Base-by-base conservation (phyloP, 1,284 basidiomycete genomes). In the Irpex sp. region DNA sequence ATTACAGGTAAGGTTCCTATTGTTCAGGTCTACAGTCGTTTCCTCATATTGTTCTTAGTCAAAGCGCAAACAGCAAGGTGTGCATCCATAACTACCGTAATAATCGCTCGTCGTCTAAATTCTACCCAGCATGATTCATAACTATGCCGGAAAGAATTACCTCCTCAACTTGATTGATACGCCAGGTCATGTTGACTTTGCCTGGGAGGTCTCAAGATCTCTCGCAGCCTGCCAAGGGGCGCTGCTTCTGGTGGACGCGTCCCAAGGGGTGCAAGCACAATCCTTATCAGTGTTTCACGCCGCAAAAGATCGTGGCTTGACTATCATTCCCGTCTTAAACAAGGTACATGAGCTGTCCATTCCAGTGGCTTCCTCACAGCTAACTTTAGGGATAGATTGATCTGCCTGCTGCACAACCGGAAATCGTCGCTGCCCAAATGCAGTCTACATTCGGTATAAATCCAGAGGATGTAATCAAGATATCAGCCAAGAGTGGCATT, bases 91-190 rank as follows among this genome's bases (percentile, higher is more conserved):
- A 21, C 34, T 57, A 34, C 31, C 21, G 17, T 36, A 3, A 13
- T 26, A 17, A 5, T 36, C 19, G 26, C 59, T 26, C 61, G 67
- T 55, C 72, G 57, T 34, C 31, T n/a, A 44, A 57, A 9, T 40
- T 57, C 55, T 63, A 7, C 65, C 19, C 8, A 94, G 92, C 75
- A 97, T 98, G 91, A 79, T 96, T 56, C 82, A 92, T 73, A 70
- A 79, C 9, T 73, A 78, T 61, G 74, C 83, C 57, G 84, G 83
- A 4, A 77, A 81, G 44, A 79, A 79, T 19, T 90, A 92, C 72
- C 82, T 99, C 58, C 85, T 99, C 68, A 99, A 99, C 76, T 81
- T 99, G 40, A 97, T 99, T 71, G 97, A 99, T 75, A 99, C 97
- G 0, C 97, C 97, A 55, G 96, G 96, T 3, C 96, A 98, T 76